Conservation (phyloP, 2,329 filamentous ascomycete genomes). For the Penicillium sp. region DNA sequence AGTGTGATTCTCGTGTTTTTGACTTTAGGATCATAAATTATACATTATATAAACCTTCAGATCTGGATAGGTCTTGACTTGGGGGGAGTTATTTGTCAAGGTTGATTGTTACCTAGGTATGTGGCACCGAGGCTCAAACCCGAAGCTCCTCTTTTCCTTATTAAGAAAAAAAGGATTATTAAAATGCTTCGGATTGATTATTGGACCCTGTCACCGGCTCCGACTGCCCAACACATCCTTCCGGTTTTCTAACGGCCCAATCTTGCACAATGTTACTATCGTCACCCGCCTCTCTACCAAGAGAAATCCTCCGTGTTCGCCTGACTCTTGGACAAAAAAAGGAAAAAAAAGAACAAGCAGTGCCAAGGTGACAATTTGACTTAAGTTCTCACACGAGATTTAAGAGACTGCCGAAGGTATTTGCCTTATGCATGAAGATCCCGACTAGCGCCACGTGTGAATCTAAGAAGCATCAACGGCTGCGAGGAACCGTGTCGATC, state of each 20-base stretch:
- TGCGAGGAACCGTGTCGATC: conserved; percentile 40
- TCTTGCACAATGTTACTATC: conserved; percentile 9
- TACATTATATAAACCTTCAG: neutral
- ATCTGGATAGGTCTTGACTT: neutral
- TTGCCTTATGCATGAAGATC: conserved; percentile 36
- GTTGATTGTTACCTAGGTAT: neutral
- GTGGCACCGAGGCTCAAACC: conserved; percentile 12
- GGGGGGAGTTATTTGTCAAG: neutral
- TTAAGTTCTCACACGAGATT: neutral
- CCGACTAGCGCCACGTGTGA: conserved; percentile 40
- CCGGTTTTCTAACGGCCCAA: conserved; percentile 8
- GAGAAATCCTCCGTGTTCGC: conserved; percentile 4
- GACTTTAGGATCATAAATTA: neutral
- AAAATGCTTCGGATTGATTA: conserved; percentile 5
- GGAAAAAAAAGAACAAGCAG: neutral
- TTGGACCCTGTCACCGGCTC: conserved; percentile 7
- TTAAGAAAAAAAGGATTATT: neutral
- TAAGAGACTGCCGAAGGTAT: conserved; percentile 2
- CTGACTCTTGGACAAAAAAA: neutral
- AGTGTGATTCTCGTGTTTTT: neutral
- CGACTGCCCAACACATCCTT: conserved; percentile 14
- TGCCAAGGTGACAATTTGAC: neutral
- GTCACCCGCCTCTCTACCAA: conserved; percentile 11
- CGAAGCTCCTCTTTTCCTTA: conserved; percentile 2
- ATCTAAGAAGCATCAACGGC: conserved; percentile 37